A percentile compares a stretch with the other conserved stretches of the same genome.
Evolutionary conservation across 805 yeast genomes (phyloP).

Genomic region (Cyberlindnera bimundalis): DNA sequence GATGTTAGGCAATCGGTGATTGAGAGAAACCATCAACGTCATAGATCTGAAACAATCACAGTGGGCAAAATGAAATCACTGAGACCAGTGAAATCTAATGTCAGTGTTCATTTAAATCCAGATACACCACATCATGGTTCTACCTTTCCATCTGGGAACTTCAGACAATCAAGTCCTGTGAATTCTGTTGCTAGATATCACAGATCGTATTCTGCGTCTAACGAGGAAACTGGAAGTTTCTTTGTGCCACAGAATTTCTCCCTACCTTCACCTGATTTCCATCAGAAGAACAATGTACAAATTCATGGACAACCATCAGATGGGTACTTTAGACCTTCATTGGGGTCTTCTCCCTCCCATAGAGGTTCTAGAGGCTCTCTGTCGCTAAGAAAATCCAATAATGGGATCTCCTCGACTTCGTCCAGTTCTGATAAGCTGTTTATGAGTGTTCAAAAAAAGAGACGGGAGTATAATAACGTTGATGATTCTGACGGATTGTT

Average conservation of each 20-base stretch:
- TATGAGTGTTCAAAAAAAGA: constrained; percentile 11
- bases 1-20: constrained; percentile 1
- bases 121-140: constrained; percentile 1
- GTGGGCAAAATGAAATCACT: constrained; percentile 17
- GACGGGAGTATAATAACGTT: constrained; percentile 15
- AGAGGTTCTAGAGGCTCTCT: constrained; percentile 1
- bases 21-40: constrained; percentile 22
- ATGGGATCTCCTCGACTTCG: constrained; percentile 7
- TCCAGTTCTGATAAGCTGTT: constrained; percentile 16
- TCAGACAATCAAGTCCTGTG: constrained; percentile 4
- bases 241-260: constrained; percentile 11
- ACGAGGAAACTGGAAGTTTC: constrained; percentile 15
- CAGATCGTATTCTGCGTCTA: constrained; percentile 25
- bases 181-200: constrained; percentile 10
- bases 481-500: constrained; percentile 25
- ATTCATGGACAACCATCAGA: neutral
- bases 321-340: constrained; percentile 1
- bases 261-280: constrained; percentile 18
- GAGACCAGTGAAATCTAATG: constrained; percentile 21
- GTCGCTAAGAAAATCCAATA: neutral
- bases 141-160: neutral
- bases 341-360: neutral
- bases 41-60: constrained; percentile 25
- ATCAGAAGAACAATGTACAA: constrained; percentile 1
- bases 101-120: constrained; percentile 8